These are phyloP conservation scores for Cryptosporidium sp. DNA, from an alignment of 169 alveolate genomes.

Conservation along the genomic window DNA sequence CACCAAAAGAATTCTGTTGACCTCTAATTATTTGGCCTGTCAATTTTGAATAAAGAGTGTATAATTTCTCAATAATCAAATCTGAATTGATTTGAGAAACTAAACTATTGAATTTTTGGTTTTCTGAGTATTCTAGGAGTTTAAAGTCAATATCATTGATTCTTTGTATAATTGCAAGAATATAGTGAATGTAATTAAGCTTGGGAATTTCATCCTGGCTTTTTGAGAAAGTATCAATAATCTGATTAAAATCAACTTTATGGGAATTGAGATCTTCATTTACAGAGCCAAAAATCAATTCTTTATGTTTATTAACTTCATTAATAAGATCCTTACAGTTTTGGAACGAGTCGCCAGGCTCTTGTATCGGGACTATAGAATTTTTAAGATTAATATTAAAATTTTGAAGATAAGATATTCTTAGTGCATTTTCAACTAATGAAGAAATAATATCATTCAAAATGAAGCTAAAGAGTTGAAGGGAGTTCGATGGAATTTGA, in stretches of 20 bases:
- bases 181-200: slow-evolving; percentile 40
- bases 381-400: not conserved
- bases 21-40: slow-evolving; percentile 67
- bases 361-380: not conserved
- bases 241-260: slow-evolving; percentile 16
- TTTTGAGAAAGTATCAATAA: slow-evolving; percentile 8
- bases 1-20: slow-evolving; percentile 21
- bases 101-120: not conserved
- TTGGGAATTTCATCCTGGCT: slow-evolving; percentile 25
- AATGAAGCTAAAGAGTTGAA: slow-evolving; percentile 64
- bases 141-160: slow-evolving; percentile 19
- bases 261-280: not conserved
- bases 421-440: slow-evolving; percentile 52
- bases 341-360: not conserved
- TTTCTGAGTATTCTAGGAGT: not conserved
- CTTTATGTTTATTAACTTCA: slow-evolving; percentile 2
- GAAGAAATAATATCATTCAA: slow-evolving; percentile 64
- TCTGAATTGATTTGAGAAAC: not conserved
- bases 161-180: slow-evolving; percentile 38
- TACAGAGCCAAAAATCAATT: not conserved
- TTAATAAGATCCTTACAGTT: not conserved
- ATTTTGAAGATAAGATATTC: slow-evolving; percentile 12
- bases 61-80: slow-evolving; percentile 7
- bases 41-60: slow-evolving; percentile 1
- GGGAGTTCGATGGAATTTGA: slow-evolving; percentile 60